Conservation (phyloP, 768 basidiomycete species). For the Ramaria sp. region DNA sequence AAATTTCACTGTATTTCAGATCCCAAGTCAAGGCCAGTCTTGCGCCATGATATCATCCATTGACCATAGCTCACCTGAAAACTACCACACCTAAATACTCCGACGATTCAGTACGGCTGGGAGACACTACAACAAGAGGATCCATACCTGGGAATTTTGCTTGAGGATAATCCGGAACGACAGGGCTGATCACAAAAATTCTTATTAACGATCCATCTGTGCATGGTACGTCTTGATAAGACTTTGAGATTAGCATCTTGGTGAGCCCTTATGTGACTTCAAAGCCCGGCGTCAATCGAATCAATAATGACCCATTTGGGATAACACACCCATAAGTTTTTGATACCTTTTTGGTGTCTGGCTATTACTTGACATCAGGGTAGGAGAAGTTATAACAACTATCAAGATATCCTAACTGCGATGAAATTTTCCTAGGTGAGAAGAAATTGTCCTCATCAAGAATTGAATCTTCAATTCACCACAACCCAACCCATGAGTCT, state of each 20-base stretch:
- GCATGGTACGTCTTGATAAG: conserved; percentile 66
- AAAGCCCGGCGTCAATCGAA: no score
- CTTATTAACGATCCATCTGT: conserved; percentile 56
- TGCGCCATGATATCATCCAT: background rate
- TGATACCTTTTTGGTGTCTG: no score
- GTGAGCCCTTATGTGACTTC: background rate
- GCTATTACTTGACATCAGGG: no score
- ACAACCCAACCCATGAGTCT: no score
- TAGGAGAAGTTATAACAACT: no score
- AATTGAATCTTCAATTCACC: no score
- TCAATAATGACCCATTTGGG: no score
- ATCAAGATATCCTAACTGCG: no score
- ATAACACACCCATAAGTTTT: no score
- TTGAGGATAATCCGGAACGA: conserved; percentile 70
- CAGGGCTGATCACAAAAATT: conserved; percentile 75
- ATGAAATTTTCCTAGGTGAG: no score
- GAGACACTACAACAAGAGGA: conserved; percentile 2
- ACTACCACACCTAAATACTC: conserved; percentile 57
- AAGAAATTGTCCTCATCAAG: no score
- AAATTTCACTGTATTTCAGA: conserved; percentile 62
- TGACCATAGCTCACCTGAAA: conserved; percentile 45
- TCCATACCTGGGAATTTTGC: conserved; percentile 77
- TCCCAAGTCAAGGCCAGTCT: background rate
- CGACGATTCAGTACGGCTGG: conserved; percentile 22
- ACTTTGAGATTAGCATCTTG: conserved; percentile 73